Base-by-base conservation (phyloP, 169 alveolate genomes). In the Eimeria maxima region DNA sequence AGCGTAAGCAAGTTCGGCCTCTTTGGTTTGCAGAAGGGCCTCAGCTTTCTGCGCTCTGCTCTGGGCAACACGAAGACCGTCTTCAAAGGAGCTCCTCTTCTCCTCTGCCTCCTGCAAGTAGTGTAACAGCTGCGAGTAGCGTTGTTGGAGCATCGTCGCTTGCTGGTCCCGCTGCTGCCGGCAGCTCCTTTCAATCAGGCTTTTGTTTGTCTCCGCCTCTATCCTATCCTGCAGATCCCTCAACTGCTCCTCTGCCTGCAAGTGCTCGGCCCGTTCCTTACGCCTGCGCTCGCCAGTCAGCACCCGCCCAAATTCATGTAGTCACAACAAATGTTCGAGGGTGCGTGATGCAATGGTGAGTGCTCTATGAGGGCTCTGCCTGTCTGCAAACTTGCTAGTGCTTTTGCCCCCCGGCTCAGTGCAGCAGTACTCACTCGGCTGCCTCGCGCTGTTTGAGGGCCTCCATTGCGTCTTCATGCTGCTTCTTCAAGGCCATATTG, bases 31-130 rank as follows among this genome's bases (percentile, higher is more conserved):
- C 47, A 93, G 88, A 50, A 93, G 93, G 55, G 96, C 96, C 18
- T 33, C 55, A 27, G 89, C 87, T 44, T 80, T 87, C 76, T 93
- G 90, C 27, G 90, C 87, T 27, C 63, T 45, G 73, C 93, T 78
- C 44, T 55, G 92, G 53, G 93, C 92, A 13, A 60, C 87, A 6
- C 92, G 92, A 44, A 93, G 73, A 60, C 93, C 96, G 45, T 93
- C 96, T 38, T 93, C 89, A 80, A 29, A 93, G 45, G 96, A 60
- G 69, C 93, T 78, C 38, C 87, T 65, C 33, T 93, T 93, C 90
- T 93, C 96, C 53, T 93, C 93, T 65, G 93, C 78, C 80, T 93
- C 96, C 74, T 65, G 87, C 76, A 93, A 42, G 87, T 93, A 93
- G 47, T 87, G 89, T 29, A 53, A 20, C 67, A 93, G 88, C 87